Conservation (phyloP, 495 filamentous ascomycete genomes). For the Apodospora peruviana region DNA sequence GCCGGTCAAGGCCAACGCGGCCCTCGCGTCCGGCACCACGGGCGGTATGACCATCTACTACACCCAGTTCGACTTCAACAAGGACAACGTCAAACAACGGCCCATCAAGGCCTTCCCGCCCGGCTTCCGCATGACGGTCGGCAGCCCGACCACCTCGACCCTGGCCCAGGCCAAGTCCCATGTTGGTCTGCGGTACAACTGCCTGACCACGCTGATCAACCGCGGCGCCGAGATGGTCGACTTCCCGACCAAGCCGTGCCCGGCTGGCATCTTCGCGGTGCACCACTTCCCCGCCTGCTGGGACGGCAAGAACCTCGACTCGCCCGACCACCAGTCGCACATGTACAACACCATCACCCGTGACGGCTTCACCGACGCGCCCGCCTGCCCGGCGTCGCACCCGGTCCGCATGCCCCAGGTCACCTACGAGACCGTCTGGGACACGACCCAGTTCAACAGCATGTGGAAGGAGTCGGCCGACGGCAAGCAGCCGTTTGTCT, state of each 20-base stretch:
- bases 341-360: constrained; percentile 16
- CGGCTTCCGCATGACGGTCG: constrained; percentile 51
- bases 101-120: too few relatives aligned
- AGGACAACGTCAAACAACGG: too few relatives aligned
- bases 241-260: constrained; percentile 42
- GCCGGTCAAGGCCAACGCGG: too few relatives aligned
- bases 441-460: not conserved
- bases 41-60: too few relatives aligned
- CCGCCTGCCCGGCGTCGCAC: not conserved
- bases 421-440: not conserved
- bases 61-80: too few relatives aligned
- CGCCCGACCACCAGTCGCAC: too few relatives aligned
- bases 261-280: constrained; percentile 41
- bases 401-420: not conserved
- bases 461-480: not conserved
- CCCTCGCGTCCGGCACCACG: too few relatives aligned
- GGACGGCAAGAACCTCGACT: constrained; percentile 56
- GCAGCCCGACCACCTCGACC: constrained; percentile 33
- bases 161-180: constrained; percentile 26
- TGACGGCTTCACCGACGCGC: not conserved
- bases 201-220: constrained; percentile 30
- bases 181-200: constrained; percentile 42
- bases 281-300: constrained; percentile 52
- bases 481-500: not conserved
- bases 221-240: constrained; percentile 32